phyloP scores from a whole-genome alignment of 116 monocot genomes.

The Papilionanthe hybrid region DNA sequence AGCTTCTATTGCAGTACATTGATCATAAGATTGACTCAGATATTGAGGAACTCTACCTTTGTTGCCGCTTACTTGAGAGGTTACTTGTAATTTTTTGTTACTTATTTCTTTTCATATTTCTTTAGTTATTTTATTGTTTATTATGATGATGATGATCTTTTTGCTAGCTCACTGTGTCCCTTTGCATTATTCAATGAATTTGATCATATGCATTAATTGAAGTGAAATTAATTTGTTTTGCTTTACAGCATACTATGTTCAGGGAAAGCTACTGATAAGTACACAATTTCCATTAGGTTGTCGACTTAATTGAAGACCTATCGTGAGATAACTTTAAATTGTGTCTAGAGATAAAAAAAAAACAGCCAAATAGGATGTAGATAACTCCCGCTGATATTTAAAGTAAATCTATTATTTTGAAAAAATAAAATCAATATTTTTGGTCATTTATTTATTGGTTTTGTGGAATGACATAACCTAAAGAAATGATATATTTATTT shows the following conservation, averaged over 20 bases:
- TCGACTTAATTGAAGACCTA: neutral
- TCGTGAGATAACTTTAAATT: neutral
- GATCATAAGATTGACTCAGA: slow-evolving; percentile 62
- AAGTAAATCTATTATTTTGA: neutral
- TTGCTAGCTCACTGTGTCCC: neutral
- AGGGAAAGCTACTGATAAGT: neutral
- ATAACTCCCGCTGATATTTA: neutral
- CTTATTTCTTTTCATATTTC: neutral
- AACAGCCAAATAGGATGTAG: neutral
- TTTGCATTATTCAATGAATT: slow-evolving; percentile 4
- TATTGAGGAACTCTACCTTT: slow-evolving; percentile 83
- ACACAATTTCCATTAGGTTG: neutral
- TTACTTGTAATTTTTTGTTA: neutral
- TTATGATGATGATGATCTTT: neutral
- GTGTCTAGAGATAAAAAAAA: neutral
- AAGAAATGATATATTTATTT: too few relatives aligned
- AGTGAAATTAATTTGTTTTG: neutral
- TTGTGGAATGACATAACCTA: too few relatives aligned
- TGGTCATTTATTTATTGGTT: too few relatives aligned
- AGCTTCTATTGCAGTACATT: slow-evolving; percentile 68
- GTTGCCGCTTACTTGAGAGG: slow-evolving; percentile 77
- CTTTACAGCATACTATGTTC: neutral
- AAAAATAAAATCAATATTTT: too few relatives aligned
- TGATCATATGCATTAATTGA: neutral
- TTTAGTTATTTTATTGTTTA: slow-evolving; percentile 4